A percentile compares a stretch with the other conserved stretches of the same genome.
Evolutionary conservation across 169 alveolate species (phyloP).

Genomic region (Plasmodium fragile): DNA sequence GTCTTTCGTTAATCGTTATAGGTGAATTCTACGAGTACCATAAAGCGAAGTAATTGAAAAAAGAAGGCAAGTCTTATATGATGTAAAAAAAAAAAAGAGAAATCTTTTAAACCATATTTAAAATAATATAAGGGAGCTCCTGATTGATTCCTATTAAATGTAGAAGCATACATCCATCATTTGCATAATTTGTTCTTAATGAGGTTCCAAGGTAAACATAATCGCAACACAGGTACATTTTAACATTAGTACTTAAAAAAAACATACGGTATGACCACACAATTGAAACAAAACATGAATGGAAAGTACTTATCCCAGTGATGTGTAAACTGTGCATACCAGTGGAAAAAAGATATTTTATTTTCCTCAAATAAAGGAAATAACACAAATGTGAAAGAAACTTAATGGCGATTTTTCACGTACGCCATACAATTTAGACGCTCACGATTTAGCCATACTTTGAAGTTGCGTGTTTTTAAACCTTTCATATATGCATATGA

Average conservation of each 20-base stretch:
- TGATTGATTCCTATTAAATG: background rate
- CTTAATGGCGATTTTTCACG: background rate
- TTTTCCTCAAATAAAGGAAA: background rate
- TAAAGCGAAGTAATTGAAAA: background rate
- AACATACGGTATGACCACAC: background rate
- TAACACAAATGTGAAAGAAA: background rate
- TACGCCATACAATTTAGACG: background rate
- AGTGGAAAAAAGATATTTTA: background rate
- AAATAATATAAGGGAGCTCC: background rate
- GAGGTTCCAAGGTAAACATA: background rate
- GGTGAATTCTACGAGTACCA: background rate
- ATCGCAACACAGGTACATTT: background rate
- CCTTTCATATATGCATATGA: background rate
- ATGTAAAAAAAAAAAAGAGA: background rate
- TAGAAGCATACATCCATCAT: background rate
- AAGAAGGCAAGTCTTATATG: constrained; percentile 24
- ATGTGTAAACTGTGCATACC: background rate
- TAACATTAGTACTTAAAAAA: constrained; percentile 15
- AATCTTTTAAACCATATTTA: background rate
- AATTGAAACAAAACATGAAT: background rate
- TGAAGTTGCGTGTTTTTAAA: background rate
- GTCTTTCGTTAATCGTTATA: constrained; percentile 3
- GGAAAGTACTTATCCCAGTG: background rate
- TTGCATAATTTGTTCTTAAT: constrained; percentile 3
- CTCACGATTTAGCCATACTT: background rate